Conservation (phyloP, 1,284 basidiomycete species). For the Pseudozyma thailandica region DNA sequence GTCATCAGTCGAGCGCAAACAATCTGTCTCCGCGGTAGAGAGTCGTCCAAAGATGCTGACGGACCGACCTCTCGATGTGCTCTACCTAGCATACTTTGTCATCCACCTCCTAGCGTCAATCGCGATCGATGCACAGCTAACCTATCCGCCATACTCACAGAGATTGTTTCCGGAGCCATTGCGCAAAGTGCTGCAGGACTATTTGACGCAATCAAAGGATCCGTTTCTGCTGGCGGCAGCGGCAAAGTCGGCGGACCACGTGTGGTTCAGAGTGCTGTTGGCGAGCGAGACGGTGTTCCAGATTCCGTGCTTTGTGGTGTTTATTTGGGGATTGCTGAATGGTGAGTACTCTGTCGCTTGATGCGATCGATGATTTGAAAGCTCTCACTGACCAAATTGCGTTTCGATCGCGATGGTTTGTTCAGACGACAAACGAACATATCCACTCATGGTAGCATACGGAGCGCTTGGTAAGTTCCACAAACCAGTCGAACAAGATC, state of each 20-base stretch:
- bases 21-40: background rate
- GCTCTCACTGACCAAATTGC: no score
- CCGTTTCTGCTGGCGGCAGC: slow-evolving; percentile 41
- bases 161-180: slow-evolving; percentile 38
- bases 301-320: slow-evolving; percentile 48
- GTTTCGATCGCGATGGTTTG: no score
- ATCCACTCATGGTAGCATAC: slow-evolving; percentile 50
- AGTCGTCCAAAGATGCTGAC: slow-evolving; percentile 7
- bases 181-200: slow-evolving; percentile 37
- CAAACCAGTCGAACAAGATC: no score
- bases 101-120: slow-evolving; percentile 50
- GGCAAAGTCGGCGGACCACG: slow-evolving; percentile 19
- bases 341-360: slow-evolving; percentile 32
- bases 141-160: slow-evolving; percentile 44
- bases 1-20: background rate
- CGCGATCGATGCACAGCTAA: slow-evolving; percentile 49
- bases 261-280: slow-evolving; percentile 52
- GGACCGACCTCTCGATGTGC: slow-evolving; percentile 32
- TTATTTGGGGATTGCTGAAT: slow-evolving; percentile 32
- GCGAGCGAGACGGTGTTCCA: slow-evolving; percentile 48
- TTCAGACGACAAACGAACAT: slow-evolving; percentile 51
- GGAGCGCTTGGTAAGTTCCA: slow-evolving; percentile 48
- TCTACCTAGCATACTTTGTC: slow-evolving; percentile 50
- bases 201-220: slow-evolving; percentile 40
- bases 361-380: no score